phyloP scores from a whole-genome alignment of 345 rosid genomes.

The Salix koriyanagi region DNA sequence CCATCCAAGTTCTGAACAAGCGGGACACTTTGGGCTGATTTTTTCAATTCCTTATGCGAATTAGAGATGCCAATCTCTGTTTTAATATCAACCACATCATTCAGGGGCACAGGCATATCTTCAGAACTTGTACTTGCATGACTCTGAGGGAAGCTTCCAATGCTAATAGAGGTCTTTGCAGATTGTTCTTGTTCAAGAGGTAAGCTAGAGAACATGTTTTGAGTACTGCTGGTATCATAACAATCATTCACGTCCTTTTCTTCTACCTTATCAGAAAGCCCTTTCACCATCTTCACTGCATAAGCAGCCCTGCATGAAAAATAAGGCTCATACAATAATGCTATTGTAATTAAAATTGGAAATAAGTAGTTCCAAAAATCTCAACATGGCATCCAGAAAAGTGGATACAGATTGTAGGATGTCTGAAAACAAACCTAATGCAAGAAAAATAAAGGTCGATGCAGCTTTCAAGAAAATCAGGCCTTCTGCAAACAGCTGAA shows the following conservation, averaged over 20 bases:
- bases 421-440: slow-evolving; percentile 62
- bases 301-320: slow-evolving; percentile 69
- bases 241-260: slow-evolving; percentile 75
- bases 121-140: slow-evolving; percentile 86
- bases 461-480: slow-evolving; percentile 89
- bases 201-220: slow-evolving; percentile 76
- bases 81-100: slow-evolving; percentile 45
- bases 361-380: background rate
- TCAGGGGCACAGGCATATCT: slow-evolving; percentile 47
- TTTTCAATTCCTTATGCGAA: slow-evolving; percentile 45
- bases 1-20: slow-evolving; percentile 43
- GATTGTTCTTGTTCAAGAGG: slow-evolving; percentile 83
- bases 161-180: slow-evolving; percentile 72
- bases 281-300: slow-evolving; percentile 83
- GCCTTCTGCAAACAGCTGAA: slow-evolving; percentile 86
- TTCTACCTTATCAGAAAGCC: slow-evolving; percentile 64
- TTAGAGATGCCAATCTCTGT: slow-evolving; percentile 34
- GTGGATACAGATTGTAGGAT: slow-evolving; percentile 15
- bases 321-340: background rate
- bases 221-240: slow-evolving; percentile 72
- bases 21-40: slow-evolving; percentile 41
- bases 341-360: background rate
- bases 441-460: slow-evolving; percentile 94
- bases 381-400: background rate
- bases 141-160: slow-evolving; percentile 84